Percentiles rank a stretch among this genome's conserved stretches.
phyloP scores from a whole-genome alignment of 495 filamentous ascomycete genomes.

The Massariosphaeria phaeospora region DNA sequence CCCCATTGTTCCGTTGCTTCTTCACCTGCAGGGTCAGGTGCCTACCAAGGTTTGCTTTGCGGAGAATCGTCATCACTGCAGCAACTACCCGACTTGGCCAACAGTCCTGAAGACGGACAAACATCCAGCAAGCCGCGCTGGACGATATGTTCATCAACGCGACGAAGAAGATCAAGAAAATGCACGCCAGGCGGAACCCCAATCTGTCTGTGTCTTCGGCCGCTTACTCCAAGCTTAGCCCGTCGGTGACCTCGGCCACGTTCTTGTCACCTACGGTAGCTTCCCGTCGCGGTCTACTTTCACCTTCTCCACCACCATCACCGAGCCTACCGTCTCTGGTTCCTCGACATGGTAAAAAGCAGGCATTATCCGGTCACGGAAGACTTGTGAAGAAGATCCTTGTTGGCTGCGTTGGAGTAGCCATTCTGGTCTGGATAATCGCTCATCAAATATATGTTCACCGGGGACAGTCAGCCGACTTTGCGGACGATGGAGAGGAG shows the following conservation, averaged over 20 bases:
- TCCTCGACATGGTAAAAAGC: constrained; percentile 54
- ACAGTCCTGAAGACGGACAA: neutral
- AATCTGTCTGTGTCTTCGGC: constrained; percentile 37
- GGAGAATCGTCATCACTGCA: neutral
- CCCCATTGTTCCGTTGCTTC: constrained; percentile 5
- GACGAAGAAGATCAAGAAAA: constrained; percentile 27
- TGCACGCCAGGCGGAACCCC: constrained; percentile 41
- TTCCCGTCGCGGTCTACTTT: constrained; percentile 54
- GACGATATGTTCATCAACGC: constrained; percentile 31
- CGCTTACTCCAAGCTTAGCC: constrained; percentile 32
- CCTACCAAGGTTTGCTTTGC: constrained; percentile 1
- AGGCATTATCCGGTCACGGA: constrained; percentile 45
- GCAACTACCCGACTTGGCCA: neutral
- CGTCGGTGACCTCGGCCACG: constrained; percentile 32
- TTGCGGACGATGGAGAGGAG: constrained; percentile 16
- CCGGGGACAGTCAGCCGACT: neutral
- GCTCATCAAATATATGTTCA: constrained; percentile 22
- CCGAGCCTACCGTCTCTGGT: constrained; percentile 60
- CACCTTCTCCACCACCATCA: constrained; percentile 54
- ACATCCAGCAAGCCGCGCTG: neutral
- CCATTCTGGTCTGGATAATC: constrained; percentile 26
- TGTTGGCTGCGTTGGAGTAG: constrained; percentile 19
- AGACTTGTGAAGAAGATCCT: constrained; percentile 38
- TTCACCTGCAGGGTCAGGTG: constrained; percentile 32
- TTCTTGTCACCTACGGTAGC: constrained; percentile 52